These are phyloP conservation scores for Hypholoma fasciculare DNA, from an alignment of 768 basidiomycete species.

Conservation along the genomic window DNA sequence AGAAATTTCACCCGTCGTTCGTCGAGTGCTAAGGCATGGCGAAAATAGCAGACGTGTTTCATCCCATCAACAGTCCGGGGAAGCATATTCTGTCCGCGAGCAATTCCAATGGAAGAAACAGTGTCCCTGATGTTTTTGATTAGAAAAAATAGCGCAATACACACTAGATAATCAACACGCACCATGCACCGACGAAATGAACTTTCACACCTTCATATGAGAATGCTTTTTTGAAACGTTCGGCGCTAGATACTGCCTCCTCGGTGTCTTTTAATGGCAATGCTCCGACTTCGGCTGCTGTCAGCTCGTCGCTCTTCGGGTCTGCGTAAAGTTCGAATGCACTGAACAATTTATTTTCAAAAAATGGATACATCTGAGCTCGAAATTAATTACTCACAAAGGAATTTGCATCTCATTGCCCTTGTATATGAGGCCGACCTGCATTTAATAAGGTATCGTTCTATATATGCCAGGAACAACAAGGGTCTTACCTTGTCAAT, in stretches of 20 bases:
- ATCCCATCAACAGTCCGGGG: slow-evolving; percentile 20
- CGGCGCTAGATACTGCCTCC: background rate
- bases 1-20: slow-evolving; percentile 36
- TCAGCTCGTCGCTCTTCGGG: background rate
- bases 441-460: background rate
- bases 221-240: slow-evolving; percentile 1
- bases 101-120: slow-evolving; percentile 32
- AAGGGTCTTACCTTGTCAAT: slow-evolving; percentile 31
- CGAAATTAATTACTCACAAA: background rate
- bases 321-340: slow-evolving; percentile 18
- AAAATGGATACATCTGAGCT: background rate
- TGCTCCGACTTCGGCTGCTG: slow-evolving; percentile 3
- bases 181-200: slow-evolving; percentile 4
- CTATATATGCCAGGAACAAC: background rate
- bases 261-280: too few relatives aligned
- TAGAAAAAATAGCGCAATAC: background rate
- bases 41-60: slow-evolving; percentile 29
- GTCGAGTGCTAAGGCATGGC: slow-evolving; percentile 36
- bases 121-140: slow-evolving; percentile 27
- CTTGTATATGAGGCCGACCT: slow-evolving; percentile 43
- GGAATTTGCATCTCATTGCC: slow-evolving; percentile 38
- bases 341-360: background rate
- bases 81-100: slow-evolving; percentile 14
- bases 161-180: background rate
- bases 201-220: background rate